Conservation (phyloP, 2,329 filamentous ascomycete genomes). For the Hypoxylon sp. region DNA sequence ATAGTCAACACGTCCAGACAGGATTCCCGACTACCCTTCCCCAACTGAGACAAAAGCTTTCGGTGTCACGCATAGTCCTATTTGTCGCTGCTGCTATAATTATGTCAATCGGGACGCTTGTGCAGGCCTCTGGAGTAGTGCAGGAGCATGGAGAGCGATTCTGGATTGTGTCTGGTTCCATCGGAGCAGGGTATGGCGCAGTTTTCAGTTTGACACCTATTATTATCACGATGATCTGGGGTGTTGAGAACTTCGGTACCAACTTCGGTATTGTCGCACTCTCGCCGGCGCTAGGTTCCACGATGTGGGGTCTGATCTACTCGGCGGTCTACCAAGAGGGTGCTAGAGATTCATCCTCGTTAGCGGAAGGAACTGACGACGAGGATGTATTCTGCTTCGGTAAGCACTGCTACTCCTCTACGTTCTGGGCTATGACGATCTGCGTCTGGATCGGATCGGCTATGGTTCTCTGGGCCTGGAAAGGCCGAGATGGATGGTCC, state of each 20-base stretch:
- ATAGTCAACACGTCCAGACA: constrained; percentile 68
- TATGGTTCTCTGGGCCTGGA: constrained; percentile 84
- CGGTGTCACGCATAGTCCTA: constrained; percentile 82
- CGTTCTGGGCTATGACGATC: constrained; percentile 87
- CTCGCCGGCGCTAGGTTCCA: constrained; percentile 87
- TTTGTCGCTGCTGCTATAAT: constrained; percentile 80
- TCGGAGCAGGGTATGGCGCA: constrained; percentile 93
- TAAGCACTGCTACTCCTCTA: constrained; percentile 80
- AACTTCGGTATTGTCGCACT: constrained; percentile 98
- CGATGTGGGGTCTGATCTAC: constrained; percentile 92
- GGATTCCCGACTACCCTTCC: constrained; percentile 50
- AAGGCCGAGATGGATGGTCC: constrained; percentile 80
- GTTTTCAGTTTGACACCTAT: constrained; percentile 91
- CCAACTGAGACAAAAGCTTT: constrained; percentile 58
- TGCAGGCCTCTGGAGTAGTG: constrained; percentile 80
- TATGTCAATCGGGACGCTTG: constrained; percentile 79
- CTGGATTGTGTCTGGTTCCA: constrained; percentile 84
- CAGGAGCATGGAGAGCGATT: constrained; percentile 84
- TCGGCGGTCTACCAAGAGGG: constrained; percentile 81
- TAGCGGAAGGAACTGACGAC: constrained; percentile 48
- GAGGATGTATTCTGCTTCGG: constrained; percentile 80
- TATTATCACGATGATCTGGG: constrained; percentile 97
- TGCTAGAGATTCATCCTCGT: constrained; percentile 59
- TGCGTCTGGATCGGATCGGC: constrained; percentile 83
- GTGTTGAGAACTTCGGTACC: constrained; percentile 97